These are phyloP conservation scores for Metarhizium anisopliae DNA, from an alignment of 2,329 filamentous ascomycete species.

Conservation along the genomic window DNA sequence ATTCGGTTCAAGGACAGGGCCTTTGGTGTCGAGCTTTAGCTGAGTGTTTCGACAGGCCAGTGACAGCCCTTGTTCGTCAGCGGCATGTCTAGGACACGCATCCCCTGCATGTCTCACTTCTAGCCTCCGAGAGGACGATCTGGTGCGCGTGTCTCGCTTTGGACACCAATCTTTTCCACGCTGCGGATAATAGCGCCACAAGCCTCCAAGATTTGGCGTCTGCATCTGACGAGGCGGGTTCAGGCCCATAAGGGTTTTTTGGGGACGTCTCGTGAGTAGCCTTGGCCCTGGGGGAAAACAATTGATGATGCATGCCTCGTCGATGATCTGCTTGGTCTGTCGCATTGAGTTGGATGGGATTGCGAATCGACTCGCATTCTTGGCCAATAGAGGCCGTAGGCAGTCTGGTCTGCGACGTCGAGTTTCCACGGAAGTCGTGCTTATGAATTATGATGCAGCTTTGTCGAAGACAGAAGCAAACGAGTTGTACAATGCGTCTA, in stretches of 20 bases:
- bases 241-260: neutral
- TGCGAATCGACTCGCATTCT: neutral
- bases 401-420: neutral
- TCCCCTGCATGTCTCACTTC: slow-evolving; percentile 26
- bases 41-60: neutral
- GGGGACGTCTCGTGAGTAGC: no score
- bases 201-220: neutral
- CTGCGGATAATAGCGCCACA: slow-evolving; percentile 5
- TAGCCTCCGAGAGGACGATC: slow-evolving; percentile 25
- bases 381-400: neutral
- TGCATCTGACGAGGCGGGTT: neutral
- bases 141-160: slow-evolving; percentile 15
- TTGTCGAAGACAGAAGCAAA: neutral
- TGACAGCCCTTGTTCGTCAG: slow-evolving; percentile 12
- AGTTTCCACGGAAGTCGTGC: neutral
- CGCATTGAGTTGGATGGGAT: neutral
- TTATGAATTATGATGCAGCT: neutral
- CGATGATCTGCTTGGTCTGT: neutral
- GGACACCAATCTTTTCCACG: slow-evolving; percentile 7
- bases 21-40: neutral
- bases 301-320: neutral
- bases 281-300: neutral
- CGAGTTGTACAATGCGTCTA: no score
- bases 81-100: slow-evolving; percentile 26
- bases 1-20: neutral